Percentiles rank a stretch among this genome's conserved stretches.
phyloP scores from a whole-genome alignment of 1,284 basidiomycete genomes.

The Pseudozyma tsukubaensis region DNA sequence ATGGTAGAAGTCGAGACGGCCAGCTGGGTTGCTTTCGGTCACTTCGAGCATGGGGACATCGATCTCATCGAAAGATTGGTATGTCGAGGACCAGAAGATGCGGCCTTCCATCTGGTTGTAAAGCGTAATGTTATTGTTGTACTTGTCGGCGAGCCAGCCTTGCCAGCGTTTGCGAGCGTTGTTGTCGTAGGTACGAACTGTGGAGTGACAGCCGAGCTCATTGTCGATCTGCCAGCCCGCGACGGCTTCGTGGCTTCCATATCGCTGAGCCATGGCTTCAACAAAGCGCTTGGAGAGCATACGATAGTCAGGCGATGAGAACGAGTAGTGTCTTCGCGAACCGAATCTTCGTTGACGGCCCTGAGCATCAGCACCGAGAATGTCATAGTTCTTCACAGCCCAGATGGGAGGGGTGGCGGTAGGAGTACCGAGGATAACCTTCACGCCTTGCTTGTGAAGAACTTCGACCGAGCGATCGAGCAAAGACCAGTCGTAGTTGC shows the following conservation, averaged over 20 bases:
- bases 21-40: conserved; percentile 50
- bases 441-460: conserved; percentile 38
- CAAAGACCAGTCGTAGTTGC: conserved; percentile 41
- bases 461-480: conserved; percentile 45
- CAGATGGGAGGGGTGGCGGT: conserved; percentile 52
- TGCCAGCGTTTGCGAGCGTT: conserved; percentile 41
- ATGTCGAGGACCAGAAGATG: conserved; percentile 49
- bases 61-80: conserved; percentile 47
- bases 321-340: conserved; percentile 45
- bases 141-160: conserved; percentile 48
- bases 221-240: conserved; percentile 53
- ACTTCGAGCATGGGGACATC: conserved; percentile 44
- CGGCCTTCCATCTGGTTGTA: conserved; percentile 51
- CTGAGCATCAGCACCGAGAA: conserved; percentile 42
- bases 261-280: conserved; percentile 41
- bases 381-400: conserved; percentile 52
- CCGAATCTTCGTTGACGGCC: conserved; percentile 37
- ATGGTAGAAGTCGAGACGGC: conserved; percentile 49
- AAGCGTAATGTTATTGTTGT: conserved; percentile 42
- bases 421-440: conserved; percentile 55
- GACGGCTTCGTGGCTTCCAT: conserved; percentile 36
- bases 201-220: conserved; percentile 46
- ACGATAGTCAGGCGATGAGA: conserved; percentile 43
- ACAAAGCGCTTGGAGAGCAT: conserved; percentile 48
- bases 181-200: conserved; percentile 43